Evolutionary conservation across 2,329 filamentous ascomycete genomes (phyloP), one percentile per base, ranked within the genome.

Genomic region (Sphaerulina musiva): DNA sequence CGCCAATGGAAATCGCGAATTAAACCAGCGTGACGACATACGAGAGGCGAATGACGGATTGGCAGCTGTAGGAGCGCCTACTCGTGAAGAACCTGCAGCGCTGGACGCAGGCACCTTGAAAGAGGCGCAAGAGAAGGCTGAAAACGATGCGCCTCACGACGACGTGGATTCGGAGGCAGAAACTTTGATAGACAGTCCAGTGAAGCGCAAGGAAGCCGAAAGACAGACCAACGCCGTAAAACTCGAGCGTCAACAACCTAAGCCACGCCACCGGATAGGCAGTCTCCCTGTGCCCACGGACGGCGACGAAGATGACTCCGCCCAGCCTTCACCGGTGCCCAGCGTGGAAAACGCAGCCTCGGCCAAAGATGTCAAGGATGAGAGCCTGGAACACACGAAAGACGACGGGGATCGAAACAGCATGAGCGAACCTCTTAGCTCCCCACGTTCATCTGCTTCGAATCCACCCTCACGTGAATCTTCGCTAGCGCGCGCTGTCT

Each of bases 141-240:
- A 39, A 17, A 48, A 50, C 9, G 58, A 61, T 43, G 60, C 58
- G 45, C 64, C 51, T 38, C 57, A 61, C 45, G 62, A 68, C 14
- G 71, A 67, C 50, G 71, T 71, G 59, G 73, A 75, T 59, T 77
- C 74, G 12, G 76, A 78, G 65, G 76, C 75, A 48, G 76, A 78
- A 66, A 78, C 76, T 32, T 71, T 77, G 54, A 73, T 77, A 38
- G 69, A 76, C 46, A 72, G 68, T 31, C 69, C 72, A 32, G 69
- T 73, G 57, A 71, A 75, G 61, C 67, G 69, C 51, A 62, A 67
- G 48, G 67, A 69, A 51, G 68, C 70, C 23, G 59, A 67, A 58
- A 69, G 67, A 58, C 71, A 71, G 64, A 57, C 51, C 23, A 10
- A 9, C 34, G 54, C 49, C 8, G 50, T 53, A 40, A 62, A 58